Percentiles rank a stretch among this genome's conserved stretches.
phyloP scores from a whole-genome alignment of 768 basidiomycete genomes.

The Gloeopeniophorella convolvens region DNA sequence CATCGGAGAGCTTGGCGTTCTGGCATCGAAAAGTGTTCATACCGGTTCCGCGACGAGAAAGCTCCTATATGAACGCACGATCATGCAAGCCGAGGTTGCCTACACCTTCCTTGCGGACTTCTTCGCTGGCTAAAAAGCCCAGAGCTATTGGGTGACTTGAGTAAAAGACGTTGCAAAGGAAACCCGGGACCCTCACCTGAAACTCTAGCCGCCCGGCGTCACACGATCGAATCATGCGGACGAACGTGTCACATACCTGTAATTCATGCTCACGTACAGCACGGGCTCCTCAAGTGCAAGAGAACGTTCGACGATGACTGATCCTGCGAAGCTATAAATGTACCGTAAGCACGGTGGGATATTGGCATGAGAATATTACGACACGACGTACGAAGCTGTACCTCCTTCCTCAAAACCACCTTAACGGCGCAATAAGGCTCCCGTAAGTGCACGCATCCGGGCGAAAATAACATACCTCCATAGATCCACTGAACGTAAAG shows the following conservation, averaged over 20 bases:
- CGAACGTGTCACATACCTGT: conserved; percentile 13
- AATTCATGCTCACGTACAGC: conserved; percentile 26
- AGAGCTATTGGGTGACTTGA: conserved; percentile 28
- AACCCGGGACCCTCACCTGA: not conserved
- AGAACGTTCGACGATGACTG: conserved; percentile 21
- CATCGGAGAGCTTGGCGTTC: conserved; percentile 55
- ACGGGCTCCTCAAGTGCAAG: conserved; percentile 21
- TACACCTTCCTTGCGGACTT: conserved; percentile 44
- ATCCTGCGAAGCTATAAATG: not conserved
- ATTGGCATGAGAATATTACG: not conserved
- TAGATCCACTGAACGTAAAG: conserved; percentile 22
- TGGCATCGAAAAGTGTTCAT: too few relatives aligned
- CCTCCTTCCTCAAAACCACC: too few relatives aligned
- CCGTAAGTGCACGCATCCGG: not conserved
- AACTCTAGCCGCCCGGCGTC: not conserved
- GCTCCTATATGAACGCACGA: conserved; percentile 38
- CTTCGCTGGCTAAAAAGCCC: conserved; percentile 45
- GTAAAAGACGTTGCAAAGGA: not conserved
- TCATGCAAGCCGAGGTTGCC: conserved; percentile 62
- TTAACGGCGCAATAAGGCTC: not conserved
- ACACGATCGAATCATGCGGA: not conserved
- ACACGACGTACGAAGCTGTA: too few relatives aligned
- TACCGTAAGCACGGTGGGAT: not conserved
- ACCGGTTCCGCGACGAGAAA: too few relatives aligned
- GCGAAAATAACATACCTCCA: conserved; percentile 9